Base-by-base conservation (phyloP, 768 basidiomycete species). In the Boletus reticulatus region DNA sequence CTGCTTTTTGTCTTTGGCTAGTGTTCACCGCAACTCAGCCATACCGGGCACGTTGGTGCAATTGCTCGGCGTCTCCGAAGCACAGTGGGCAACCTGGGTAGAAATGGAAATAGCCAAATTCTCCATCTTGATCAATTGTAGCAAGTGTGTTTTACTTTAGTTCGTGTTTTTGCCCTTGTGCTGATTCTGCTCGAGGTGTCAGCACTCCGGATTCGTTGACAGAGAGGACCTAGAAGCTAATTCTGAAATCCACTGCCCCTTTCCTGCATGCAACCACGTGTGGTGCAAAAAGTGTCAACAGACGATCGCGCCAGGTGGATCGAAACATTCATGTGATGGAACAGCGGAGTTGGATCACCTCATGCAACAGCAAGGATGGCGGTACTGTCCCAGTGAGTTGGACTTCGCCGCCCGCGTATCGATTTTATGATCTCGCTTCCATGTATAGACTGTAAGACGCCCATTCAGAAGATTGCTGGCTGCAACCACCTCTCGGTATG, bases 211-310 rank as follows among this genome's bases (percentile, higher is more conserved):
- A n/a, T 79, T 78, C 43, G 77, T 86, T 16, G 84, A 82, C 62
- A 76, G 74, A 43, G 54, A 62, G 1, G 81, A 84, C 51, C 75
- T 80, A 48, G 70, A 75, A 20, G 69, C 66, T 34, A 58, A 65
- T 3, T 70, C 72, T 19, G 72, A 77, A 41, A 66, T 86, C 12
- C 61, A 64, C 17, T 87, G 86, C 58, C 84, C 83, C 4, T 64
- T 79, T 37, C 74, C 73, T 0, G 61, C 63, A 4, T 87, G 85
- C 54, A 64, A 71, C 5, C 71, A 83, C 55, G 69, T 73, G 29
- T 87, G 85, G 86, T 87, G 85, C 67, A 84, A 78, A 68, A 67
- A 63, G 19, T 87, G 86, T 63, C 78, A 78, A 47, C 80, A 82
- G 53, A 41, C 68, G 55, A 53, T 75, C 24, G 65, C 62, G 0